These are phyloP conservation scores for Dactylellina haptotyla DNA, from an alignment of 2,329 filamentous ascomycete species.

Conservation along the genomic window DNA sequence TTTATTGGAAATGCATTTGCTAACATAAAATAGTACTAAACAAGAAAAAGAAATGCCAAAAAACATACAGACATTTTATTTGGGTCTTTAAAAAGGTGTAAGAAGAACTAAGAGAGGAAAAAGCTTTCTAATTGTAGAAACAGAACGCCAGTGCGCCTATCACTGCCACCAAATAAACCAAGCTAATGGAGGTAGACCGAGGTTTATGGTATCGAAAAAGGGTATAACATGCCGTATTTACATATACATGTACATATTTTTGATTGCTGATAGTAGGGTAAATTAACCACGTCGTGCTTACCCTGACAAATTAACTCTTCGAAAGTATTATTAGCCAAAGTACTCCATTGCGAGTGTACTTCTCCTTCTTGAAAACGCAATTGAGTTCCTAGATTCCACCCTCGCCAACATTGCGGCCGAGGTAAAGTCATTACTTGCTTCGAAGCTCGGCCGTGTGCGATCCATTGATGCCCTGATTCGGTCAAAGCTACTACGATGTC, in stretches of 20 bases:
- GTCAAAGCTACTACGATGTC: conserved; percentile 85
- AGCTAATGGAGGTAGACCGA: conserved; percentile 9
- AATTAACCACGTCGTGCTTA: conserved; percentile 20
- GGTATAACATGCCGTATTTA: conserved; percentile 39
- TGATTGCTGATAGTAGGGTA: conserved; percentile 2
- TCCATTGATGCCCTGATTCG: conserved; percentile 88
- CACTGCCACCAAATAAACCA: not conserved
- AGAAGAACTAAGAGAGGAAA: conserved; percentile 8
- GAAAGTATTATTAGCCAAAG: conserved; percentile 60
- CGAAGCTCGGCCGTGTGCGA: conserved; percentile 81
- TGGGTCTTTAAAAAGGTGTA: too few species aligned
- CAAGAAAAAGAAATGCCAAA: too few species aligned
- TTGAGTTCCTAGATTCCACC: conserved; percentile 77
- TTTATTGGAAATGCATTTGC: too few species aligned
- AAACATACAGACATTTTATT: too few species aligned
- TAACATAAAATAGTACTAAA: not conserved
- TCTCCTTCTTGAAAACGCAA: conserved; percentile 57
- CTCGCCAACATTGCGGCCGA: conserved; percentile 84
- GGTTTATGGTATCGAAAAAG: conserved; percentile 35
- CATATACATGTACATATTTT: conserved; percentile 37
- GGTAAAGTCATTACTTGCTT: conserved; percentile 89
- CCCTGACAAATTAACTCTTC: conserved; percentile 53
- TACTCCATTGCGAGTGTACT: conserved; percentile 59
- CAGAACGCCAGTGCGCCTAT: conserved; percentile 21
- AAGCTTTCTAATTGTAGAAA: conserved; percentile 1